Percentiles rank a stretch among this genome's conserved stretches.
Conservation (phyloP, 306 rosid species). For the Trifolium dubium region DNA sequence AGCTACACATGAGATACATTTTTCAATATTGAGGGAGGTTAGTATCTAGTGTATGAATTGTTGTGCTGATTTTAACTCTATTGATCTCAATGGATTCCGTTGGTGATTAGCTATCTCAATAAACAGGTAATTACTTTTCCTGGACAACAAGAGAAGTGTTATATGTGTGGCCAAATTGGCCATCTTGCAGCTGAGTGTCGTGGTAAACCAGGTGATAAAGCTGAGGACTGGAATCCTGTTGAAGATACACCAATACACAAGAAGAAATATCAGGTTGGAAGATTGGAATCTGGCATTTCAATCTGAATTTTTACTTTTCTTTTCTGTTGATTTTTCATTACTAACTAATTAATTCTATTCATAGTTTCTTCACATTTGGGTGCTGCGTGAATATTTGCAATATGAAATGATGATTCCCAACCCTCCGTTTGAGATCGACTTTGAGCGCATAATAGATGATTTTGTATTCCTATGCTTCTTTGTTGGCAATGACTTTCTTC, state of each 20-base stretch:
- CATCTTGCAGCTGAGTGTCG: constrained; percentile 95
- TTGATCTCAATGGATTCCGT: constrained; percentile 44
- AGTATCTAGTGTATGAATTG: constrained; percentile 43
- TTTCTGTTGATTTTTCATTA: constrained; percentile 28
- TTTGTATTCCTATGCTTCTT: constrained; percentile 89
- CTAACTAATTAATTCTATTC: constrained; percentile 32
- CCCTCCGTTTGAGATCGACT: constrained; percentile 79
- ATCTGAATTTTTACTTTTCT: constrained; percentile 39
- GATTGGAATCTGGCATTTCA: constrained; percentile 36
- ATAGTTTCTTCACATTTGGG: constrained; percentile 91
- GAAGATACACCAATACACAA: constrained; percentile 86
- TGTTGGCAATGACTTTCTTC: constrained; percentile 95
- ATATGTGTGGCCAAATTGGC: constrained; percentile 85
- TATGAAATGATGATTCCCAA: constrained; percentile 72
- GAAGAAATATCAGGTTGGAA: constrained; percentile 92
- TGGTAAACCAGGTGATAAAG: constrained; percentile 61
- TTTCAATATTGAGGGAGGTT: constrained; percentile 96
- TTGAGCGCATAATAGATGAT: constrained; percentile 83
- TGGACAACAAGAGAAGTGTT: constrained; percentile 94
- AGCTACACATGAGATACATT: constrained; percentile 96
- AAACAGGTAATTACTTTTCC: constrained; percentile 82
- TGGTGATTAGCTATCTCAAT: constrained; percentile 32
- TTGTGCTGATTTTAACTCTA: constrained; percentile 33
- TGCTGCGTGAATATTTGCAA: constrained; percentile 87
- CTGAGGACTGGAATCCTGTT: constrained; percentile 62